Percentiles rank a stretch among this genome's conserved stretches.
phyloP scores from a whole-genome alignment of 2,329 filamentous ascomycete species.

The Cercospora citrullina region DNA sequence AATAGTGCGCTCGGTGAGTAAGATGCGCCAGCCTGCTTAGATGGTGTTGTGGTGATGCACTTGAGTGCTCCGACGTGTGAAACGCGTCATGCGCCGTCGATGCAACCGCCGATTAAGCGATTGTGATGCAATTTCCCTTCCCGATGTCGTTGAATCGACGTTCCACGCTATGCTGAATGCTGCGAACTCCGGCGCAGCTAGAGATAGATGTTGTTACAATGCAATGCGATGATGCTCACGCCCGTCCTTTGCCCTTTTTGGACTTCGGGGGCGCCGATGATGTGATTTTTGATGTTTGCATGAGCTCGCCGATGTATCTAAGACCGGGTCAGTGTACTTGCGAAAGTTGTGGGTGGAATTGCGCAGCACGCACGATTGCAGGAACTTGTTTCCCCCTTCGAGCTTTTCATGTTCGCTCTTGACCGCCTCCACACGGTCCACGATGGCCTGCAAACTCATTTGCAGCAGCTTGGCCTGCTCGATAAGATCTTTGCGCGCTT shows the following conservation, averaged over 20 bases:
- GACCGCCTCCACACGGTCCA: slow-evolving; percentile 91
- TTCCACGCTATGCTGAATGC: slow-evolving; percentile 28
- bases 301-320: slow-evolving; percentile 95
- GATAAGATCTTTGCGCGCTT: slow-evolving; percentile 67
- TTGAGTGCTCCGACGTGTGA: slow-evolving; percentile 13
- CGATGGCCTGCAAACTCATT: slow-evolving; percentile 82
- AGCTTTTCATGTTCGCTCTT: slow-evolving; percentile 95
- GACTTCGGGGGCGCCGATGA: slow-evolving; percentile 54
- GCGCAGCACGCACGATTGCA: slow-evolving; percentile 61
- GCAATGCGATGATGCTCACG: slow-evolving; percentile 11
- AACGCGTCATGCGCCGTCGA: slow-evolving; percentile 13
- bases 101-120: slow-evolving; percentile 22
- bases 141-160: slow-evolving; percentile 17
- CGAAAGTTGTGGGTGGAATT: not conserved
- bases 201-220: slow-evolving; percentile 21
- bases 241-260: slow-evolving; percentile 41
- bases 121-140: slow-evolving; percentile 16
- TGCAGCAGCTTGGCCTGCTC: slow-evolving; percentile 85
- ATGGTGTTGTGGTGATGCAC: slow-evolving; percentile 22
- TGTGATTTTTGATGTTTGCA: slow-evolving; percentile 69
- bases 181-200: slow-evolving; percentile 11
- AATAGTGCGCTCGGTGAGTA: not conserved
- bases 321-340: slow-evolving; percentile 41
- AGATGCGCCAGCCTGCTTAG: not conserved
- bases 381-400: slow-evolving; percentile 92